A percentile compares a stretch with the other conserved stretches of the same genome.
phyloP scores from a whole-genome alignment of 192 early-diverging fungal genomes.

The Phlyctochytrium arcticum region DNA sequence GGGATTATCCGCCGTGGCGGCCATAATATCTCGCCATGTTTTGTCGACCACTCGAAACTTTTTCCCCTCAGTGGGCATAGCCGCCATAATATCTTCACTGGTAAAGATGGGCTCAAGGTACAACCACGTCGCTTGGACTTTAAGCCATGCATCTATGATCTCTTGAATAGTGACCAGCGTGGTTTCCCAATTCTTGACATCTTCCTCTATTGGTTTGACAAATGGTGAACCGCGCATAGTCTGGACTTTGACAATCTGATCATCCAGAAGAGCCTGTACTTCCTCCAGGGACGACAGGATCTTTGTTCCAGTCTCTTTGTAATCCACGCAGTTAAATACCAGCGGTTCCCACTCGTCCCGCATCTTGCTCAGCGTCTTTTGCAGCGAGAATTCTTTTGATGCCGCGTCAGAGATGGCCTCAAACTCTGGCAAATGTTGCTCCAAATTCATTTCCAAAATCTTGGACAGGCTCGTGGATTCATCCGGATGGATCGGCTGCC shows the following conservation, averaged over 20 bases:
- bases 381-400: constrained; percentile 55
- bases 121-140: constrained; percentile 58
- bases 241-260: constrained; percentile 61
- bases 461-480: constrained; percentile 51
- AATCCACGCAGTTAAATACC: constrained; percentile 51
- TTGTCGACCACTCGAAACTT: constrained; percentile 56
- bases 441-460: constrained; percentile 48
- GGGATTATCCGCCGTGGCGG: constrained; percentile 43
- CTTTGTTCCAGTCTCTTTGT: constrained; percentile 56
- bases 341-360: constrained; percentile 56
- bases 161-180: constrained; percentile 51
- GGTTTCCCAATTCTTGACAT: constrained; percentile 54
- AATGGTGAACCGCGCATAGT: constrained; percentile 58
- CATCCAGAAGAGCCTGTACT: constrained; percentile 55
- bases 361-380: constrained; percentile 56
- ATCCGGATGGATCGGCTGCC: constrained; percentile 50
- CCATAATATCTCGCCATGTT: constrained; percentile 61
- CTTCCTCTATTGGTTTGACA: constrained; percentile 61
- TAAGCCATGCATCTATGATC: constrained; percentile 59
- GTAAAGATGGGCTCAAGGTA: constrained; percentile 62
- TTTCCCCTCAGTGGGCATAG: constrained; percentile 56
- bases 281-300: constrained; percentile 59
- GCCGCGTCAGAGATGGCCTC: constrained; percentile 56
- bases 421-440: constrained; percentile 45
- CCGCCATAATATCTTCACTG: constrained; percentile 56